These are phyloP conservation scores for Capsella bursapastoris DNA, from an alignment of 345 rosid species.

Conservation along the genomic window DNA sequence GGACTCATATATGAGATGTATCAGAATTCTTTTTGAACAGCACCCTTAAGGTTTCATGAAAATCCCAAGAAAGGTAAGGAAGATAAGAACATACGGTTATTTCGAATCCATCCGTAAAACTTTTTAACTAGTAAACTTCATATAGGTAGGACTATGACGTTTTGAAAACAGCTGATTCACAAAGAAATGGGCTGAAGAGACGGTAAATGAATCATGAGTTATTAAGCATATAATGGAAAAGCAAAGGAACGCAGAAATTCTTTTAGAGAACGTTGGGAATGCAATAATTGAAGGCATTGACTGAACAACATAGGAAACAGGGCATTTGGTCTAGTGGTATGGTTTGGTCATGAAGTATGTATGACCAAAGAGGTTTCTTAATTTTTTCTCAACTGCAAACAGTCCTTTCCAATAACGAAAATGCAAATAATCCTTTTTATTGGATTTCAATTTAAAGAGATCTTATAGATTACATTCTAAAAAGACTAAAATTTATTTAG, in stretches of 20 bases:
- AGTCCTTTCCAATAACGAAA: neutral
- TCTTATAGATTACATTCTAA: slow-evolving; percentile 1
- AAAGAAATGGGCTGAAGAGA: slow-evolving; percentile 17
- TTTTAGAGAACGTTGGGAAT: neutral
- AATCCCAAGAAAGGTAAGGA: neutral
- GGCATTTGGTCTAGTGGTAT: slow-evolving; percentile 21
- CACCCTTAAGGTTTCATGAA: neutral
- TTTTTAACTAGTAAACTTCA: neutral
- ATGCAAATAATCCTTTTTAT: neutral
- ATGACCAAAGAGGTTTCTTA: neutral
- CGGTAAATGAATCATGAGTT: neutral
- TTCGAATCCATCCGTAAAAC: neutral
- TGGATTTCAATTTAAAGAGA: neutral
- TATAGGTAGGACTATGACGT: too few species aligned
- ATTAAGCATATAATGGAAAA: neutral
- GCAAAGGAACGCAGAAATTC: neutral
- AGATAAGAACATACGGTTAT: neutral
- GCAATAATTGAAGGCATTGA: neutral
- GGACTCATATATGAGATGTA: neutral
- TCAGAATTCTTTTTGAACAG: too few species aligned
- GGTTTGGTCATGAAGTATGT: neutral
- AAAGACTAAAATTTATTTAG: neutral
- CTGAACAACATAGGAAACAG: neutral
- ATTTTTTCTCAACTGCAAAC: neutral
- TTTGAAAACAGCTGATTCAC: neutral